phyloP scores from a whole-genome alignment of 306 rosid genomes.

The Pterocarpus santalinus region DNA sequence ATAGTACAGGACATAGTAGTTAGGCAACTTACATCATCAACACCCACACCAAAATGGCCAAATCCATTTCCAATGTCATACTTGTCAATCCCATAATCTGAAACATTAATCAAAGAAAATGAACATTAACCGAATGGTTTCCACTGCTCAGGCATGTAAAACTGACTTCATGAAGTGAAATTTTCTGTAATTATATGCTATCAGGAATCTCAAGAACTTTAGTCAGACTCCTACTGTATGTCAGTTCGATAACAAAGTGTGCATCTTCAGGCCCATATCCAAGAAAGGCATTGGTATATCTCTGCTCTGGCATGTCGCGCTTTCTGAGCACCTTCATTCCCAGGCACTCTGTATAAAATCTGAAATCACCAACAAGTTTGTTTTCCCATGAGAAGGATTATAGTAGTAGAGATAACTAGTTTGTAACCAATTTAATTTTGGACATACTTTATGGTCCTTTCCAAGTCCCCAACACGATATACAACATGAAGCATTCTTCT shows the following conservation, averaged over 20 bases:
- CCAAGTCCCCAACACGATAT: slow-evolving; percentile 89
- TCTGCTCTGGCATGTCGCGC: slow-evolving; percentile 87
- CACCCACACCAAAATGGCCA: slow-evolving; percentile 90
- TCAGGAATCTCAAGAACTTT: slow-evolving; percentile 34
- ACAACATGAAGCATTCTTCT: slow-evolving; percentile 86
- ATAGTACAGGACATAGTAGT: background rate
- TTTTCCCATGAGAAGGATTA: slow-evolving; percentile 16
- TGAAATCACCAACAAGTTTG: slow-evolving; percentile 54
- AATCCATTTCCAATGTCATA: slow-evolving; percentile 85
- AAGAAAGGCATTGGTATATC: slow-evolving; percentile 85
- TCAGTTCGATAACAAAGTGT: slow-evolving; percentile 84
- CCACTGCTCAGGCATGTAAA: slow-evolving; percentile 34
- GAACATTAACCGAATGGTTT: slow-evolving; percentile 31
- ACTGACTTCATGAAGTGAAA: slow-evolving; percentile 31
- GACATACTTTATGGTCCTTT: slow-evolving; percentile 80
- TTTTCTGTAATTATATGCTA: background rate
- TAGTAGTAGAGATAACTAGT: background rate
- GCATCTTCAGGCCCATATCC: slow-evolving; percentile 94
- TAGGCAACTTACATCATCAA: slow-evolving; percentile 86
- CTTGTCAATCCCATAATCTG: slow-evolving; percentile 87
- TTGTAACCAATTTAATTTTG: background rate
- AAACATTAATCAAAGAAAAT: slow-evolving; percentile 46
- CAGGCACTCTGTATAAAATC: slow-evolving; percentile 86
- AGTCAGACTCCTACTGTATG: slow-evolving; percentile 71
- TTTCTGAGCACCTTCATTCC: slow-evolving; percentile 89